Conservation (phyloP, 352 stramenopile species). For the Pythium brachiatum region DNA sequence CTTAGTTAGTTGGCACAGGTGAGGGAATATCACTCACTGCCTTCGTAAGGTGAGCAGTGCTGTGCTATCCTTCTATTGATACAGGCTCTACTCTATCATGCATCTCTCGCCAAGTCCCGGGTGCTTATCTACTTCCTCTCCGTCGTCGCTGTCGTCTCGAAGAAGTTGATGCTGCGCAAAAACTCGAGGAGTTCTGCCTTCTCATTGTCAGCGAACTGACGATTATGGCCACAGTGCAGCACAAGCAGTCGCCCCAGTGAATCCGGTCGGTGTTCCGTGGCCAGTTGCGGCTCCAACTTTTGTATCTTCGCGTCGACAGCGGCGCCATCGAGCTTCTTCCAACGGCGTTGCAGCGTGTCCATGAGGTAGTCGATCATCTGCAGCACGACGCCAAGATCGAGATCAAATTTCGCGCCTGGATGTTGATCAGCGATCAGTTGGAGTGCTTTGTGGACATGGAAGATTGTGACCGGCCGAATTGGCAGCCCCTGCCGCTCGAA, state of each 20-base stretch:
- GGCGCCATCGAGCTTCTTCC: slow-evolving; percentile 40
- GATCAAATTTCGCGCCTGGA: slow-evolving; percentile 63
- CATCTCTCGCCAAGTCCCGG: not conserved
- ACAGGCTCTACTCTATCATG: slow-evolving; percentile 4
- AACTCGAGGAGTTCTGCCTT: slow-evolving; percentile 67
- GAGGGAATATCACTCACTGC: not conserved
- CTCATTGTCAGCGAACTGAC: slow-evolving; percentile 74
- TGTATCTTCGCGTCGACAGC: not conserved
- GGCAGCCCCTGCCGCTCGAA: slow-evolving; percentile 71
- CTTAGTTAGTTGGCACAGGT: not conserved
- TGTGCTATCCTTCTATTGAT: not conserved
- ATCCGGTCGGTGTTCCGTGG: slow-evolving; percentile 20
- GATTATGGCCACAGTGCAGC: slow-evolving; percentile 85
- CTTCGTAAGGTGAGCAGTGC: not conserved
- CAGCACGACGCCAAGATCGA: slow-evolving; percentile 68
- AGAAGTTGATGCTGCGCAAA: slow-evolving; percentile 26
- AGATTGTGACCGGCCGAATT: slow-evolving; percentile 60
- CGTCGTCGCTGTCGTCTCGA: not conserved
- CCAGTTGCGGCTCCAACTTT: not conserved
- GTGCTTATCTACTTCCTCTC: not conserved
- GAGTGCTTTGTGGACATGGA: slow-evolving; percentile 50
- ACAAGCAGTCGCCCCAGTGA: slow-evolving; percentile 53
- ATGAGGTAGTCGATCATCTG: slow-evolving; percentile 80
- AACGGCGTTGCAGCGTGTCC: slow-evolving; percentile 57
- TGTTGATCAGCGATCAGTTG: slow-evolving; percentile 58